A percentile compares a stretch with the other conserved stretches of the same genome.
Conservation (phyloP, 23 red algal species). For the Gracilaria vermiculophylla region DNA sequence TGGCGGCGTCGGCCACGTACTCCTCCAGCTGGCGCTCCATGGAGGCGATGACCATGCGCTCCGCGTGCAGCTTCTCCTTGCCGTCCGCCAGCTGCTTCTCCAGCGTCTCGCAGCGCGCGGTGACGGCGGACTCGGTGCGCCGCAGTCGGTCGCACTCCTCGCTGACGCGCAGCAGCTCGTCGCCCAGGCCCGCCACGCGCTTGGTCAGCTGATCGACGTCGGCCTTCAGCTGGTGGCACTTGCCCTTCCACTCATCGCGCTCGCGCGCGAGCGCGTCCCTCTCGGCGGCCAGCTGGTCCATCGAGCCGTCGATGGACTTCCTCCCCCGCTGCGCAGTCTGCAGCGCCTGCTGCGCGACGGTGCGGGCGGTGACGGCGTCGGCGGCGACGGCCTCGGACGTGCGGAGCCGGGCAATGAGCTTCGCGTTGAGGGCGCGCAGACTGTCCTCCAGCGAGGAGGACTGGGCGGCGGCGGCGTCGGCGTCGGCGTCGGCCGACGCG, state of each 20-base stretch:
- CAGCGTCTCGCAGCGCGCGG: neutral
- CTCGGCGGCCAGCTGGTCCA: neutral
- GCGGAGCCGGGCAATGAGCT: neutral
- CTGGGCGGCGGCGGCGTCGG: neutral
- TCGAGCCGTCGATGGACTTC: neutral
- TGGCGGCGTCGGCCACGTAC: neutral
- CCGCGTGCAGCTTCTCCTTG: neutral
- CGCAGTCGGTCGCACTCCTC: neutral
- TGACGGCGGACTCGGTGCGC: neutral
- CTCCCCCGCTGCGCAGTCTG: neutral
- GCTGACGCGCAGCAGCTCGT: neutral
- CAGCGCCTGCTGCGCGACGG: neutral
- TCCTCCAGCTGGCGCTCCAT: neutral
- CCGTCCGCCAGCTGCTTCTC: neutral
- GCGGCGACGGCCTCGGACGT: neutral
- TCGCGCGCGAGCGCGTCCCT: neutral
- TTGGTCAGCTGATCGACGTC: neutral
- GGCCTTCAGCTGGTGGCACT: neutral
- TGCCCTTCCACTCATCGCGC: neutral
- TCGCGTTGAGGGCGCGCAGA: slow-evolving; percentile 15
- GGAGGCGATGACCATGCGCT: neutral
- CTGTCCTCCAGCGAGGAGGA: neutral
- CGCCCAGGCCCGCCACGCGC: neutral
- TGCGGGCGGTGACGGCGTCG: neutral
- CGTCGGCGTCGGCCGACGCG: neutral